Evolutionary conservation across 768 basidiomycete species (phyloP).

Genomic region (Boletellus ananiceps): DNA sequence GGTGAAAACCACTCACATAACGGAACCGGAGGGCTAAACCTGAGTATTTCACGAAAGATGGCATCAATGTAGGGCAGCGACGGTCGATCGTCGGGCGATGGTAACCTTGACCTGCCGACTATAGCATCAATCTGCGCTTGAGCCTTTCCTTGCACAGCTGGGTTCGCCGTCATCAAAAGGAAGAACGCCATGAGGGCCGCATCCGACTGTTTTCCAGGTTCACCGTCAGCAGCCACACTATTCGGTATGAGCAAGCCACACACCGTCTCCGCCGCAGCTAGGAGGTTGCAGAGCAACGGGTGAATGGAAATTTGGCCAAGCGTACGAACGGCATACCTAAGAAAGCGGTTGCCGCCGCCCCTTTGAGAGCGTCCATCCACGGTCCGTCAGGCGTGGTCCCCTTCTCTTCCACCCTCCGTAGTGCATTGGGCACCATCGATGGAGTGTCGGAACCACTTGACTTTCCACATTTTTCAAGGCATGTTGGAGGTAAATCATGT

Average conservation of each 20-base stretch:
- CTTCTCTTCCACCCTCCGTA: background rate
- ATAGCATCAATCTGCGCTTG: background rate
- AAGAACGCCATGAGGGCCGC: background rate
- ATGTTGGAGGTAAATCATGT: too few relatives aligned
- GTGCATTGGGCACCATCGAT: constrained; percentile 3
- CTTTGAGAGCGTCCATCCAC: constrained; percentile 1
- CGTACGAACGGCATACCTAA: background rate
- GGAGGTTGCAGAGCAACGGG: too few relatives aligned
- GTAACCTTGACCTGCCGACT: background rate
- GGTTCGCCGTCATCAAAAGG: background rate
- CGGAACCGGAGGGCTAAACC: background rate
- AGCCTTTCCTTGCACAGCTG: background rate
- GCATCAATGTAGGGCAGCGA: background rate
- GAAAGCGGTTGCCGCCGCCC: background rate
- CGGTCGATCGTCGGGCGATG: background rate
- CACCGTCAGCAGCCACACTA: background rate
- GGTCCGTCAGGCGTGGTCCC: background rate
- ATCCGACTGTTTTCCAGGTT: background rate
- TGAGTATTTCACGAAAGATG: background rate
- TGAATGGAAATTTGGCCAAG: background rate
- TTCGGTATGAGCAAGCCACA: background rate
- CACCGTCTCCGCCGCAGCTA: constrained; percentile 2
- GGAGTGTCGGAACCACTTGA: background rate
- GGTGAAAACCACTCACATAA: background rate
- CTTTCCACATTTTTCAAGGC: background rate